Conservation (phyloP, 805 yeast genomes). For the Wickerhamomyces chambardii region DNA sequence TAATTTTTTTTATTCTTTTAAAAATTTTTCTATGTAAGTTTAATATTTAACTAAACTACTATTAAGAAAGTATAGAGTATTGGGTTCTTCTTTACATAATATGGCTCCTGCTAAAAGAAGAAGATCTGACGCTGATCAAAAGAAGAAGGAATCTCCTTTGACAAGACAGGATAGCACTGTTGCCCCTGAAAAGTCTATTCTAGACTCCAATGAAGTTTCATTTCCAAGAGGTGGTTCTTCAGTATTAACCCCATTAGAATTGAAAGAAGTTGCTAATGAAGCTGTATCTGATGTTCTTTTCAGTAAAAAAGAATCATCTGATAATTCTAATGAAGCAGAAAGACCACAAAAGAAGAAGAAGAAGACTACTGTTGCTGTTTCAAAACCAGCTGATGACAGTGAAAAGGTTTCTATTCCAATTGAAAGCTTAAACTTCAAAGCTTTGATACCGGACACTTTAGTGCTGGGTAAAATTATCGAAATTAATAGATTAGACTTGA, state of each 20-base stretch:
- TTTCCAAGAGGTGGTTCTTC: conserved; percentile 97
- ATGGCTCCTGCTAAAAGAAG: conserved; percentile 33
- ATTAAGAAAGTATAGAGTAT: too few species aligned
- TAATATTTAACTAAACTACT: too few species aligned
- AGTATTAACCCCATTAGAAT: conserved; percentile 80
- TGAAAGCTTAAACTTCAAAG: conserved; percentile 55
- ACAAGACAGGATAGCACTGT: conserved; percentile 28
- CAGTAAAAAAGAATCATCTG: conserved; percentile 23
- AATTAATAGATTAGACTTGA: conserved; percentile 54
- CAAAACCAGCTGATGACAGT: conserved; percentile 13
- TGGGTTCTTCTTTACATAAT: too few species aligned
- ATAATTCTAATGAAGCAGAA: conserved; percentile 3
- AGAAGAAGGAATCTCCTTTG: conserved; percentile 28
- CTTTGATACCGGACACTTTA: conserved; percentile 58
- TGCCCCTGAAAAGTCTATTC: conserved; percentile 25
- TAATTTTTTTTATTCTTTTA: too few species aligned
- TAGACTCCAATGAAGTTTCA: conserved; percentile 27
- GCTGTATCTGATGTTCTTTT: conserved; percentile 84
- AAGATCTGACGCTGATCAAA: conserved; percentile 32
- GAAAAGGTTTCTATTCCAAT: conserved; percentile 34
- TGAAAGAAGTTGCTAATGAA: conserved; percentile 87
- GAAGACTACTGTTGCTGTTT: conserved; percentile 18
- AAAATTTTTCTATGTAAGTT: too few species aligned
- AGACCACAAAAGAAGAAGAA: conserved; percentile 34
- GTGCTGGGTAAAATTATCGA: conserved; percentile 70